A percentile compares a stretch with the other conserved stretches of the same genome.
Conservation (phyloP, 164 flowering plant genomes). For the Vitis labrusca region DNA sequence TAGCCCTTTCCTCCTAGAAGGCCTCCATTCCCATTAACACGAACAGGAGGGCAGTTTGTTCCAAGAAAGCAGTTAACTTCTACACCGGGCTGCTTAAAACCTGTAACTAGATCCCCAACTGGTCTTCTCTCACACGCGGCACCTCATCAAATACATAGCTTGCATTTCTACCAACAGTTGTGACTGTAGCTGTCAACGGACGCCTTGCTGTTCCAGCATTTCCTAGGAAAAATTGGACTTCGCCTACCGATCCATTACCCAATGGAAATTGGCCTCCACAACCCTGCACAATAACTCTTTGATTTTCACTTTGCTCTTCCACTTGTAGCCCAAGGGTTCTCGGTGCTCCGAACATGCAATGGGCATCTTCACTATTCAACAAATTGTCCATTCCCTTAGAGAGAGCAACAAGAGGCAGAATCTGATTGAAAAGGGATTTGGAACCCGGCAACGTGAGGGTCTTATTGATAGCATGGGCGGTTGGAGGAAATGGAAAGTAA, state of each 20-base stretch:
- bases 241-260: conserved; percentile 54
- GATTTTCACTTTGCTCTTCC: conserved; percentile 50
- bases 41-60: conserved; percentile 95
- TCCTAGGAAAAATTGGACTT: conserved; percentile 87
- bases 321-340: too few relatives aligned
- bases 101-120: conserved; percentile 85
- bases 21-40: conserved; percentile 84
- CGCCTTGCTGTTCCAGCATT: conserved; percentile 99
- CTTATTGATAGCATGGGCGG: too few relatives aligned
- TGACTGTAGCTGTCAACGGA: conserved; percentile 94
- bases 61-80: conserved; percentile 85
- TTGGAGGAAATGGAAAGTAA: too few relatives aligned
- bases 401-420: conserved; percentile 92
- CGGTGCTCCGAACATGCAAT: conserved; percentile 87
- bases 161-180: conserved; percentile 91
- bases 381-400: conserved; percentile 84
- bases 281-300: conserved; percentile 74
- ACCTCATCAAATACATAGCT: conserved; percentile 96
- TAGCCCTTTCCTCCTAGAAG: conserved; percentile 99
- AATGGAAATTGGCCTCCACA: conserved; percentile 83
- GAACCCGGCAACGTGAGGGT: conserved; percentile 93
- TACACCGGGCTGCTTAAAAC: conserved; percentile 97
- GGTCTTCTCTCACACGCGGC: conserved; percentile 99
- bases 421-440: conserved; percentile 93
- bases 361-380: conserved; percentile 83